Conservation (phyloP, 805 yeast species). For the Candida cerambycidarum region DNA sequence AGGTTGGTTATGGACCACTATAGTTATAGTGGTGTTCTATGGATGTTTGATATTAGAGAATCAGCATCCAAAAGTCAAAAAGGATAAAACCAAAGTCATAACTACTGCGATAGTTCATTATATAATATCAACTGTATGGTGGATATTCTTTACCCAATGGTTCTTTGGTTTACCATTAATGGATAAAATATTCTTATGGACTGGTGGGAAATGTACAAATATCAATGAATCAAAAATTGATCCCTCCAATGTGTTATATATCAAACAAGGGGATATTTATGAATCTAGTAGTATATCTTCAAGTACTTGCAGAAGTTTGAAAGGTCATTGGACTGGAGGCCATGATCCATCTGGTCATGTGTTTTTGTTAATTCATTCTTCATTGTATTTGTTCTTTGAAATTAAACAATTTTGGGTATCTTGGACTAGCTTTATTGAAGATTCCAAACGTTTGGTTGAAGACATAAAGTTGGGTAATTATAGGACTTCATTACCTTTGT, state of each 20-base stretch:
- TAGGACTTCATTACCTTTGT: slow-evolving; percentile 5
- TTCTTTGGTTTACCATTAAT: slow-evolving; percentile 80
- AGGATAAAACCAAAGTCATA: slow-evolving; percentile 9
- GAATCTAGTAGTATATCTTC: slow-evolving; percentile 26
- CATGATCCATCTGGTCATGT: slow-evolving; percentile 97
- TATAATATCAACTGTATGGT: slow-evolving; percentile 64
- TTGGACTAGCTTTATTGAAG: slow-evolving; percentile 18
- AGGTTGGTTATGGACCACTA: slow-evolving; percentile 90
- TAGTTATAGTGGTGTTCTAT: slow-evolving; percentile 28
- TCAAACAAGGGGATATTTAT: slow-evolving; percentile 9
- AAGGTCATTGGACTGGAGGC: slow-evolving; percentile 75
- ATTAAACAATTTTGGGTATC: slow-evolving; percentile 39
- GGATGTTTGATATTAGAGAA: slow-evolving; percentile 12
- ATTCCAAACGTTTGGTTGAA: neutral
- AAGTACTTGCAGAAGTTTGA: slow-evolving; percentile 43
- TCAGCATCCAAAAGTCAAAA: slow-evolving; percentile 12
- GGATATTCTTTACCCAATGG: slow-evolving; percentile 89
- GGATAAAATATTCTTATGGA: slow-evolving; percentile 76
- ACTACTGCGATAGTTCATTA: slow-evolving; percentile 42
- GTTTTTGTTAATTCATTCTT: slow-evolving; percentile 68
- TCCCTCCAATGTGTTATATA: slow-evolving; percentile 14
- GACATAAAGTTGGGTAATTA: slow-evolving; percentile 1
- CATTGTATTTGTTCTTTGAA: slow-evolving; percentile 67
- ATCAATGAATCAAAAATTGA: slow-evolving; percentile 17
- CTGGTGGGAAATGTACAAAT: slow-evolving; percentile 77